Evolutionary conservation across 176 grass and related monocot species (phyloP), one percentile per base, ranked within the genome.

Genomic region (Oropetium thomaeum): DNA sequence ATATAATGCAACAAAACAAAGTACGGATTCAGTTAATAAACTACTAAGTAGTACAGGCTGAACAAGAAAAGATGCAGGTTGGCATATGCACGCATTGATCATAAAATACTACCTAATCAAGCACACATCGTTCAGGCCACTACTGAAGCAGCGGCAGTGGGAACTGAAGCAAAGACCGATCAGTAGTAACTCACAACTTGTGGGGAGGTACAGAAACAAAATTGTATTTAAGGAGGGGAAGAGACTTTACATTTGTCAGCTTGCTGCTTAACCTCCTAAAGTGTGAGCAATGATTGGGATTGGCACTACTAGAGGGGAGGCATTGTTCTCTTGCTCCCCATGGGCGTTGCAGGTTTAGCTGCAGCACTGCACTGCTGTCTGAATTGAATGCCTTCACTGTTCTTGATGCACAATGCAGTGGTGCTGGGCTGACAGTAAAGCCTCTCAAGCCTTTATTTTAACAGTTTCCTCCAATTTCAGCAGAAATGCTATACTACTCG

Each of bases 301-400:
- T 57, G 48, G 52, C 65, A 81, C 67, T 68, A 54, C 47, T 27
- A 19, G 11, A 25, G 54, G 55, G 55, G 8, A 20, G 54, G 44
- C 17, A 26, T 83, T 79, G 42, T 62, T 54, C 34, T 79, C 34
- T 83, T 87, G 85, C 62, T 79, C 80, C 69, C 75, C 86, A 20
- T 57, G 75, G 43, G 61, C 55, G 47, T 75, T 62, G 81, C 82
- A 84, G 39, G 65, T 61, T 83, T 83, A 10, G n/a, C 10, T 33
- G 43, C 19, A 53, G 32, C 51, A 57, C 33, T 78, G 59, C 35
- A 37, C 30, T 60, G 58, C 5, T 30, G 27, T 59, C 57, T 59
- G 1, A 25, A 26, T 40, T n/a, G n/a, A n/a, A 33, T 74, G 70
- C 26, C 45, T 31, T 9, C 44, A 55, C 67, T 78, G 58, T 84